phyloP scores from a whole-genome alignment of 345 rosid genomes.

The Rhizophora apiculata region DNA sequence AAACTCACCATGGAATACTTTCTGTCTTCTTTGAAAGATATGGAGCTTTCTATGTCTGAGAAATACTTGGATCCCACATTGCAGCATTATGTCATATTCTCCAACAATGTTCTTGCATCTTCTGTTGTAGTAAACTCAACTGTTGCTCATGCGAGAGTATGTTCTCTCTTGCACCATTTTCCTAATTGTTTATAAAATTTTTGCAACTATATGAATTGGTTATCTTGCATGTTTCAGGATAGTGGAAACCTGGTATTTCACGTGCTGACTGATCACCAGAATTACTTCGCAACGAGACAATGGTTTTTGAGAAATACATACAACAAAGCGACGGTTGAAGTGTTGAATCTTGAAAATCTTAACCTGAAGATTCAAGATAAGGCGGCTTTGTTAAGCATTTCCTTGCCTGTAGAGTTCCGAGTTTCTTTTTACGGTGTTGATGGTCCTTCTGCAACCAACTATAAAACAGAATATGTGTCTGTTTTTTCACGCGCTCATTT shows the following conservation, averaged over 20 bases:
- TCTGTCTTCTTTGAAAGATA: slow-evolving; percentile 32
- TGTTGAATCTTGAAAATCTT: slow-evolving; percentile 26
- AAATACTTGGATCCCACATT: slow-evolving; percentile 39
- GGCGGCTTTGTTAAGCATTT: slow-evolving; percentile 41
- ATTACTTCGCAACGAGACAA: slow-evolving; percentile 31
- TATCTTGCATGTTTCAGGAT: slow-evolving; percentile 58
- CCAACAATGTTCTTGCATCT: slow-evolving; percentile 30
- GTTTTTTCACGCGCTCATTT: slow-evolving; percentile 72
- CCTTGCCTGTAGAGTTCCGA: slow-evolving; percentile 79
- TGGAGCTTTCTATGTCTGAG: slow-evolving; percentile 39
- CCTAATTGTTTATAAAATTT: slow-evolving; percentile 3
- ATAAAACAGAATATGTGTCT: slow-evolving; percentile 66
- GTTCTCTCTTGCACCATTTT: slow-evolving; percentile 20
- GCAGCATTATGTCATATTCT: slow-evolving; percentile 27
- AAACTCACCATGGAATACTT: slow-evolving; percentile 32
- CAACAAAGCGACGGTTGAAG: slow-evolving; percentile 23
- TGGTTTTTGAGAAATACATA: slow-evolving; percentile 26
- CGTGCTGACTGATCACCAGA: slow-evolving; percentile 31
- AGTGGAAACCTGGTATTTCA: slow-evolving; percentile 47
- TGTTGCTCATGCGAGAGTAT: slow-evolving; percentile 37
- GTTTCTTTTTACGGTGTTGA: slow-evolving; percentile 48
- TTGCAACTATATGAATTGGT: slow-evolving; percentile 24
- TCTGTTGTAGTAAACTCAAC: slow-evolving; percentile 38
- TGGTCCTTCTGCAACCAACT: slow-evolving; percentile 32
- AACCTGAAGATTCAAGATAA: slow-evolving; percentile 40